phyloP scores from a whole-genome alignment of 1,284 basidiomycete species.

The Nidula niveotomentosa region DNA sequence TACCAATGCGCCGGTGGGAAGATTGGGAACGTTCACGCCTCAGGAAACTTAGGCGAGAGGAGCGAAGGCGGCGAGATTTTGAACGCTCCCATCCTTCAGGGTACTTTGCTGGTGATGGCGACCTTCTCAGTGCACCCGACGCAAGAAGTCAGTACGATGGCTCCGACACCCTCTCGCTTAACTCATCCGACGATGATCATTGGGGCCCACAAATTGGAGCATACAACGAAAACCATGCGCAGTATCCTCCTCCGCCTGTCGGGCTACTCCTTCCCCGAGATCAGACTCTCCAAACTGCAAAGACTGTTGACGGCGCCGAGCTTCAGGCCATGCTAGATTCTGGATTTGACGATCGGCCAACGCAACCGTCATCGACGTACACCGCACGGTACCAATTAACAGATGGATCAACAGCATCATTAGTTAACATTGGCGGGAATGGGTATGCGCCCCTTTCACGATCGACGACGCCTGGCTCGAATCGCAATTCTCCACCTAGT shows the following conservation, averaged over 20 bases:
- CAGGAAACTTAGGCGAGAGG: conserved; percentile 89
- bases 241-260: conserved; percentile 84
- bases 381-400: conserved; percentile 61
- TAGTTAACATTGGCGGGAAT: conserved; percentile 38
- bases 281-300: conserved; percentile 45
- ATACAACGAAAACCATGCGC: conserved; percentile 83
- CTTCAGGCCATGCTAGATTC: conserved; percentile 87
- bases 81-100: conserved; percentile 73
- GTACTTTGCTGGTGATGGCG: conserved; percentile 62
- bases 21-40: conserved; percentile 99
- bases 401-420: conserved; percentile 48
- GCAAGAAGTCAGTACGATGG: conserved; percentile 66
- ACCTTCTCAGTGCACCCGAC: conserved; percentile 57
- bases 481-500: conserved; percentile 24
- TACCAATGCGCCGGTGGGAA: conserved; percentile 96
- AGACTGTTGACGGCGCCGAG: conserved; percentile 72
- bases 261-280: conserved; percentile 53
- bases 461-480: conserved; percentile 41
- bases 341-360: conserved; percentile 77
- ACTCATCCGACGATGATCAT: conserved; percentile 90
- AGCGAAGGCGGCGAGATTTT: conserved; percentile 78
- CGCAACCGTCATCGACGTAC: conserved; percentile 38
- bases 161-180: conserved; percentile 75
- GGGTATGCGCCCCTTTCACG: conserved; percentile 59
- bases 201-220: conserved; percentile 87